A percentile compares a stretch with the other conserved stretches of the same genome.
Conservation (phyloP, 2,329 filamentous ascomycete species). For the Zymoseptoria pseudotritici region DNA sequence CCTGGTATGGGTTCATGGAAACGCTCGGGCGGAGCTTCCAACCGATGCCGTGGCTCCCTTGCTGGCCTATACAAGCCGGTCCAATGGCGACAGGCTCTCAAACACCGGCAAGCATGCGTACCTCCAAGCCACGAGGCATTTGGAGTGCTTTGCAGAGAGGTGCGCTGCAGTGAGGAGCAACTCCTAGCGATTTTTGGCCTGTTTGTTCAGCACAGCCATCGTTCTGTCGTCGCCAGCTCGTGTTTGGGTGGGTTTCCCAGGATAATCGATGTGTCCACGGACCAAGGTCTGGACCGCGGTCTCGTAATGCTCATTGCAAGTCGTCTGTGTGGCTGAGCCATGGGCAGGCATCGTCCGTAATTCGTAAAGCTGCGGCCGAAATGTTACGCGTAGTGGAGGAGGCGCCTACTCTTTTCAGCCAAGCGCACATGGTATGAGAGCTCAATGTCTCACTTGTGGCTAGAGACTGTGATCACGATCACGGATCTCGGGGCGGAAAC, state of each 20-base stretch:
- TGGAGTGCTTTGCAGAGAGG: background rate
- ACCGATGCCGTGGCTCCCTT: background rate
- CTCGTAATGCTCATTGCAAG: background rate
- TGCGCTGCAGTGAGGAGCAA: background rate
- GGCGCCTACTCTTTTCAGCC: background rate
- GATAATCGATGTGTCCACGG: background rate
- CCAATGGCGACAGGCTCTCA: background rate
- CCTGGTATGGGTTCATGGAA: background rate
- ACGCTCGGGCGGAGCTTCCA: background rate
- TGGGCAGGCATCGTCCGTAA: background rate
- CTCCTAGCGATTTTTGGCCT: background rate
- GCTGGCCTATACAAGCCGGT: background rate
- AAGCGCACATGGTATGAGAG: background rate
- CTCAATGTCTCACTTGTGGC: background rate
- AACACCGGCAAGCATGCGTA: background rate
- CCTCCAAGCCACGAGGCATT: background rate
- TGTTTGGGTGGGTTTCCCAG: background rate
- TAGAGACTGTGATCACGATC: background rate
- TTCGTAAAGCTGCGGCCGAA: background rate
- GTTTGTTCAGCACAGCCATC: background rate
- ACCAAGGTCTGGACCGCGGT: background rate
- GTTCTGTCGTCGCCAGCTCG: background rate
- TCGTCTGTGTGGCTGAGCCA: background rate
- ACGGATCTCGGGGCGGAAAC: background rate
- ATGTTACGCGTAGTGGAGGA: background rate